Evolutionary conservation across 345 rosid species (phyloP), one percentile per base, ranked within the genome.

Genomic region (Euphorbia peplus): DNA sequence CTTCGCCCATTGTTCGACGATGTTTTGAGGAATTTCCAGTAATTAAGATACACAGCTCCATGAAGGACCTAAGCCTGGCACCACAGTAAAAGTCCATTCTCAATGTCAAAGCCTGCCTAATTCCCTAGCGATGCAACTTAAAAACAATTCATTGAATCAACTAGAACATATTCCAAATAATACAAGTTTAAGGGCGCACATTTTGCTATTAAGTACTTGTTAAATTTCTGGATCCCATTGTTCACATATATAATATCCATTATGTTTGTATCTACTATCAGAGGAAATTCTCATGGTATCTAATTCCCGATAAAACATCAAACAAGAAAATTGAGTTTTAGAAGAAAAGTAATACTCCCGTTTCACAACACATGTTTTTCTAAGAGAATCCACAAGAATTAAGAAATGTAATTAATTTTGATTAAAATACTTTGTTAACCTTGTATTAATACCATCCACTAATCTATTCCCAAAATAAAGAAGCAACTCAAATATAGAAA

Each of bases 41-140:
- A 74, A 86, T 68, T 68, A 93, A 78, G 78, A 93, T 93, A 77
- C 98, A 93, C 74, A 93, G 79, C 74, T 93, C 97, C 97, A 93
- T 89, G 64, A 89, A 83, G 24, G 97, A 84, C 62, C 93, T 83
- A 47, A 93, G 93, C 78, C 97, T 93, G 90, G 54, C 70, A 70
- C 62, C 66, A 66, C 29, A 56, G 66, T 73, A 58, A 48, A 29
- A 21, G 50, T 16, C 30, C n/a, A 52, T 16, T 52, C 71, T 22
- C 60, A 54, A 56, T 6, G 39, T 68, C 42, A 70, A 46, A 44
- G 61, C 29, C 13, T 15, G 12, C 63, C 50, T 48, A 54, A 54
- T 54, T n/a, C 15, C 8, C n/a, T 44, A 35, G 60, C 12, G 39
- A 51, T 51, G 68, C 35, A 56, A 66, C 54, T 60, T n/a, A n/a